Evolutionary conservation across 2,329 filamentous ascomycete genomes (phyloP), one percentile per base, ranked within the genome.

Genomic region (Venturia asperata): DNA sequence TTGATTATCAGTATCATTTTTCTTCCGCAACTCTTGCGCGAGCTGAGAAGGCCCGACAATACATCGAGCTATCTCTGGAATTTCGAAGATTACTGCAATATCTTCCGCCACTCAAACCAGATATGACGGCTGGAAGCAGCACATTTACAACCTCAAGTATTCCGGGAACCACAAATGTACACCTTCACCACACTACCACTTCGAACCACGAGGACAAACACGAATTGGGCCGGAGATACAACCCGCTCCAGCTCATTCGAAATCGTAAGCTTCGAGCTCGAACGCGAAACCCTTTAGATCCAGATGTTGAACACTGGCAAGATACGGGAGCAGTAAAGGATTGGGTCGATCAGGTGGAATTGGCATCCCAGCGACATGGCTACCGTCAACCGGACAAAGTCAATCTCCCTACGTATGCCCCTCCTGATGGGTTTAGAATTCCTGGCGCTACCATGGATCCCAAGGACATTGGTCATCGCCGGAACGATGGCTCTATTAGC

Each of bases 201-300:
- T 67, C 74, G 64, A 68, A 62, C 77, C 71, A 71, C 37, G 75
- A 70, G 68, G 74, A 70, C 67, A 74, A 74, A 67, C 71, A 74
- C 52, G 71, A 66, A n/a, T 74, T 87, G 9, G 89, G 89, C 5
- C 87, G 92, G 63, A 78, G 81, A 1, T 97, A 97, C 74, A 96
- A 99, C 73, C 94, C 93, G 5, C 77, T 99, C 30, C 94, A 97
- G 75, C 91, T 91, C 70, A 89, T 97, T 65, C 87, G 94, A 24
- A 97, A 99, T 72, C 85, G 93, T 61, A 93, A 92, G 73, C 84
- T 94, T 15, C 84, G 94, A 68, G 88, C 88, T 34, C 84, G 92
- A 19, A 90, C 95, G 76, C 85, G 90, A 49, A 87, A 84, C 68
- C 77, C 83, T 0, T 87, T 96, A 42, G 85, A 94, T 70, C 86